Evolutionary conservation across 768 basidiomycete species (phyloP), one percentile per base, ranked within the genome.

Genomic region (Krasilnikovozyma curviuscula): DNA sequence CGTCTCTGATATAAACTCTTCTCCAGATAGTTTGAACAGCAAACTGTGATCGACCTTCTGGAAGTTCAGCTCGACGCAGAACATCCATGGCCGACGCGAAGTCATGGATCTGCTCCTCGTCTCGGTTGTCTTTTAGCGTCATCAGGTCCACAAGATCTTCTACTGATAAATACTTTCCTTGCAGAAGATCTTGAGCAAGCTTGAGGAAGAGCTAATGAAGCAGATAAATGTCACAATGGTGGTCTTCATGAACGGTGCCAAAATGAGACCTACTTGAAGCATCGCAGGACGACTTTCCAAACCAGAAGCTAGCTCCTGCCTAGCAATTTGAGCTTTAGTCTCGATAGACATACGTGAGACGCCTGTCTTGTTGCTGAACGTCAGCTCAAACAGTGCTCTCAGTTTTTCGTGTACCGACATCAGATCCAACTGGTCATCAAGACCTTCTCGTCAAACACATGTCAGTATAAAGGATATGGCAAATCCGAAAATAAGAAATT

Each of bases 351-450:
- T 12, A 47, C 37, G 2, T 40, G 44, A 5, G 50, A 19, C 1
- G 50, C 30, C 9, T 47, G 29, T 14, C 29, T 29, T 27, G 40
- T 46, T 16, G 45, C 30, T 48, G 35, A 58, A 29, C 8, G 48
- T 37, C 19, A 67, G 60, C 54, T 68, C 74, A 61, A 89, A 76
- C 35, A 80, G 73, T 4, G 73, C 67, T 6, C 75, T 53, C 3
- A 97, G 65, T 3, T 69, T 69, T 56, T 80, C 74, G 55, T 91
- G 86, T 3, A 91, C 78, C 48, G 78, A 78, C 55, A 93, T 71
- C 52, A 89, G 78, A 64, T 97, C 84, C 41, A 95, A 71, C 24
- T 73, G 75, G 56, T 86, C 78, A 57, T 95, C 83, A 68, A 88
- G 80, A 2, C 72, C 85, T 88, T 54, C 0, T n/a, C n/a, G 21